Percentiles rank a stretch among this genome's conserved stretches.
Conservation (phyloP, 2,329 filamentous ascomycete genomes). For the Coccinonectria pachysandricola region DNA sequence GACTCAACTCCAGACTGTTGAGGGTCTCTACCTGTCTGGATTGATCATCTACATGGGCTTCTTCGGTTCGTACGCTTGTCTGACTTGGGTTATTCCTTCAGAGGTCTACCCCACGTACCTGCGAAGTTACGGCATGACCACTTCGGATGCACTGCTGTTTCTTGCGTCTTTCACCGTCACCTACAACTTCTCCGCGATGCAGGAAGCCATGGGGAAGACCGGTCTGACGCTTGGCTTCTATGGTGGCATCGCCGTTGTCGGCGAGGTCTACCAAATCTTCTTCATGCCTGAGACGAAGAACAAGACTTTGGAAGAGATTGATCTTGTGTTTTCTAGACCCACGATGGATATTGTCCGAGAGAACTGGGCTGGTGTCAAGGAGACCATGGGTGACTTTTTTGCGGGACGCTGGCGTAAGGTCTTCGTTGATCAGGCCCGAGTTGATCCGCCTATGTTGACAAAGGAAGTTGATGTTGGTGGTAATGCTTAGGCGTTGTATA, state of each 20-base stretch:
- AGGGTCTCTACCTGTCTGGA: slow-evolving; percentile 57
- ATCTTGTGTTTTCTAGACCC: slow-evolving; percentile 53
- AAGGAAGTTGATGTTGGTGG: too few relatives aligned
- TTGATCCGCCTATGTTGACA: background rate
- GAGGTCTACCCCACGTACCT: slow-evolving; percentile 67
- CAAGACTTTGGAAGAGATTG: slow-evolving; percentile 59
- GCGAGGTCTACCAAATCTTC: slow-evolving; percentile 61
- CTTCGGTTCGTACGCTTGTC: slow-evolving; percentile 54
- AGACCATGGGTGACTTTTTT: slow-evolving; percentile 18
- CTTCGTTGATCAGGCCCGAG: slow-evolving; percentile 13
- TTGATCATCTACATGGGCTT: slow-evolving; percentile 59
- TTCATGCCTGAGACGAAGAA: slow-evolving; percentile 72
- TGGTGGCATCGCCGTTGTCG: slow-evolving; percentile 60
- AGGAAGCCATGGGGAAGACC: slow-evolving; percentile 53
- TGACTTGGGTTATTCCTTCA: slow-evolving; percentile 57
- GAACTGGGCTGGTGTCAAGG: slow-evolving; percentile 34
- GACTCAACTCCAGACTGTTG: slow-evolving; percentile 35
- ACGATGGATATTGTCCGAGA: slow-evolving; percentile 51
- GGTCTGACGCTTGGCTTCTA: slow-evolving; percentile 63
- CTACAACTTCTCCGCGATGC: slow-evolving; percentile 66
- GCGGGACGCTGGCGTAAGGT: slow-evolving; percentile 14
- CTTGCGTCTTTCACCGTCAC: slow-evolving; percentile 63
- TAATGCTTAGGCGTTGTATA: too few relatives aligned
- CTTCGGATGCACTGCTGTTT: slow-evolving; percentile 57
- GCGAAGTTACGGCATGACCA: slow-evolving; percentile 64